These are phyloP conservation scores for Geotrichum citri-aurantii DNA, from an alignment of 1,139 yeast genomes.

Conservation along the genomic window DNA sequence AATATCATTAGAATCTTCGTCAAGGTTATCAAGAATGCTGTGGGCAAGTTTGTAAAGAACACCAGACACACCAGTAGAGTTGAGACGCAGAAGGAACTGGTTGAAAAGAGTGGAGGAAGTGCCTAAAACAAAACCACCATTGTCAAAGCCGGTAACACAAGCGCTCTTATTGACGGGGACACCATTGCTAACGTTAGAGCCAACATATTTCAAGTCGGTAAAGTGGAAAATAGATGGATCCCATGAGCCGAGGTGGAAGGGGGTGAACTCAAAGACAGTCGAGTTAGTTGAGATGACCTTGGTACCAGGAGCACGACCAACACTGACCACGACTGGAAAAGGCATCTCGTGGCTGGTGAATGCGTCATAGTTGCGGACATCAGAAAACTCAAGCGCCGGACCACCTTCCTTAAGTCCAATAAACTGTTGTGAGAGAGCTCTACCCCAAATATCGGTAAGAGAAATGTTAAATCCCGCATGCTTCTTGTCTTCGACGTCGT, in stretches of 20 bases:
- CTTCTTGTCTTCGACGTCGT: constrained; percentile 53
- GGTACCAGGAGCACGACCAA: constrained; percentile 73
- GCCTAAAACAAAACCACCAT: constrained; percentile 71
- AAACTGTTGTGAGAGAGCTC: constrained; percentile 75
- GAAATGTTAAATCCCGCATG: constrained; percentile 75
- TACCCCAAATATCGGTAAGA: constrained; percentile 90
- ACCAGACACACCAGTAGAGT: constrained; percentile 48
- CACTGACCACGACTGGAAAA: constrained; percentile 79
- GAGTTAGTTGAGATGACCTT: constrained; percentile 51
- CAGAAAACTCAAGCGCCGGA: constrained; percentile 61
- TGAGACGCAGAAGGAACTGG: constrained; percentile 56
- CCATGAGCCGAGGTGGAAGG: constrained; percentile 84
- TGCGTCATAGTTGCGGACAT: constrained; percentile 47
- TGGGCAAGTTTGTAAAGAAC: constrained; percentile 42
- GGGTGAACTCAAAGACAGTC: constrained; percentile 75
- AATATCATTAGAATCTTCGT: constrained; percentile 47
- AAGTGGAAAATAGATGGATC: constrained; percentile 75
- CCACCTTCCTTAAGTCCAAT: constrained; percentile 56
- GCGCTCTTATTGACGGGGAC: constrained; percentile 26
- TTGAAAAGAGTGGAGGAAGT: constrained; percentile 77
- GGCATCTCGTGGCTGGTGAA: constrained; percentile 73
- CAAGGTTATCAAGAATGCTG: constrained; percentile 28
- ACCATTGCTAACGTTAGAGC: constrained; percentile 61
- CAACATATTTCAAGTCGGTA: constrained; percentile 65
- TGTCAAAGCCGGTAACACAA: constrained; percentile 68